Evolutionary conservation across 345 rosid species (phyloP), one percentile per base, ranked within the genome.

Genomic region (Ceriops tagal): DNA sequence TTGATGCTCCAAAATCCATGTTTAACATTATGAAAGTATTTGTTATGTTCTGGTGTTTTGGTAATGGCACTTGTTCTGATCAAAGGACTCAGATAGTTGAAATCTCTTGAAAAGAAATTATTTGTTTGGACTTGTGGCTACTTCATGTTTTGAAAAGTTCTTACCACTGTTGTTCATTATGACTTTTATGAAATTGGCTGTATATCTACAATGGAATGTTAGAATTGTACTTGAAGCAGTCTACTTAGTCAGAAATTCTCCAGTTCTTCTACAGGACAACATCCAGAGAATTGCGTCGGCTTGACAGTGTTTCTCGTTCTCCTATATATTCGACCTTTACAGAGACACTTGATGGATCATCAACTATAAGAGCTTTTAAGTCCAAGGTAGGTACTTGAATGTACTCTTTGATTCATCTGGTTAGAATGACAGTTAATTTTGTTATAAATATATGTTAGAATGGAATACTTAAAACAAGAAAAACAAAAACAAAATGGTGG

Each of bases 191-290:
- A 39, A 43, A 39, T 31, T 8, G 24, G 5, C 6, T 43, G 27
- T 31, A 24, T 32, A 27, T 49, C 10, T 35, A 51, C n/a, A 58
- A 35, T 34, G 53, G 69, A 58, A 30, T 35, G 37, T 31, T 60
- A 49, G 28, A 31, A 9, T 37, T 43, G 49, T 51, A 37, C 21
- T 47, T 24, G 58, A 22, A 26, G 24, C 16, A 59, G n/a, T 60
- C 35, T 61, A 55, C 70, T 78, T 43, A 84, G 24, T 71, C 57
- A 67, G 58, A 77, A 60, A 24, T 67, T 81, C 76, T 82, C 61
- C 87, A 93, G 98, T 85, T 84, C 80, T 91, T 93, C 82, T 91
- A 93, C 81, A 91, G 97, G 83, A 91, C 98, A 69, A 91, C 97
- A 72, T 89, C 97, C 61, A 87, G 98, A 84, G 98, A 91, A 72